phyloP scores from a whole-genome alignment of 2,329 filamentous ascomycete genomes.

The Penicillium brevicompactum region DNA sequence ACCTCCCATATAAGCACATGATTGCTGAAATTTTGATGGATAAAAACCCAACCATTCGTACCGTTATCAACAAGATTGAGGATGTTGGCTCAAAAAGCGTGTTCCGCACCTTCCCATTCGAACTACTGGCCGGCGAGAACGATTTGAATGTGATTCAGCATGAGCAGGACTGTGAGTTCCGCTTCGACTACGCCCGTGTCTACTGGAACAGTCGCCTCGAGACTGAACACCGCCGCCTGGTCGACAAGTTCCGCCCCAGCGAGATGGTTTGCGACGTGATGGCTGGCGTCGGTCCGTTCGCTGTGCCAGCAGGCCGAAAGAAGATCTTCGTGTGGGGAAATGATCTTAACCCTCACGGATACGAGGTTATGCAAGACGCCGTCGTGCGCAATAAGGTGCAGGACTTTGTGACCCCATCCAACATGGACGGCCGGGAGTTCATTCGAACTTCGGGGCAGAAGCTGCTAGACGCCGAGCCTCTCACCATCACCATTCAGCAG shows the following conservation, averaged over 20 bases:
- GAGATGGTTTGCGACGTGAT: slow-evolving; percentile 95
- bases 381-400: slow-evolving; percentile 77
- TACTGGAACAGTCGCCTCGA: slow-evolving; percentile 97
- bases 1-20: slow-evolving; percentile 80
- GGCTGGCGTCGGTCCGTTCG: slow-evolving; percentile 96
- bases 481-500: slow-evolving; percentile 55
- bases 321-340: slow-evolving; percentile 94
- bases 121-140: slow-evolving; percentile 79
- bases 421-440: slow-evolving; percentile 79
- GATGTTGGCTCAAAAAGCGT: slow-evolving; percentile 82
- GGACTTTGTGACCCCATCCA: slow-evolving; percentile 75
- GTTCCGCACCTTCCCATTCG: slow-evolving; percentile 90
- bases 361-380: slow-evolving; percentile 69
- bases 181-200: slow-evolving; percentile 92
- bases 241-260: slow-evolving; percentile 74
- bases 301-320: slow-evolving; percentile 85
- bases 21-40: slow-evolving; percentile 85
- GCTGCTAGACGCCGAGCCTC: slow-evolving; percentile 50
- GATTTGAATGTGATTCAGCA: slow-evolving; percentile 81
- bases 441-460: slow-evolving; percentile 69
- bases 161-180: slow-evolving; percentile 83
- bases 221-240: slow-evolving; percentile 81
- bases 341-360: slow-evolving; percentile 92
- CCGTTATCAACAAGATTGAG: slow-evolving; percentile 95
- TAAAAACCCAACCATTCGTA: slow-evolving; percentile 80